Evolutionary conservation across 2,329 filamentous ascomycete species (phyloP), one percentile per base, ranked within the genome.

Genomic region (Neofusicoccum sp.): DNA sequence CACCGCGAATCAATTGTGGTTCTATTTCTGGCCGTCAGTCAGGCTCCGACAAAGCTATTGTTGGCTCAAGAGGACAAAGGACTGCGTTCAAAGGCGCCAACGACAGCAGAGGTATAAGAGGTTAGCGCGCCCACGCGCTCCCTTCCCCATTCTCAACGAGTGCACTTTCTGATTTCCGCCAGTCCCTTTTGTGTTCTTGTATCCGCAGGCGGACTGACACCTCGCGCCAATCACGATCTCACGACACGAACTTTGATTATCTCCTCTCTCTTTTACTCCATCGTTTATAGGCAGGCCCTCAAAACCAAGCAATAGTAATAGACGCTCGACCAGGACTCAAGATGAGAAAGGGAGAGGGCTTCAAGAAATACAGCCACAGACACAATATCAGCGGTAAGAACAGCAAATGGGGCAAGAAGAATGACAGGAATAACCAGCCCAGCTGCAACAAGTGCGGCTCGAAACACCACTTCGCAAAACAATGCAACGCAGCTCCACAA

Each of bases 181-280:
- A 36, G 20, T 24, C 9, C 43, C 6, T 30, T 6, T 45, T 45
- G 8, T 11, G 24, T 11, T 14, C 1, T 16, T n/a, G 16, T 9
- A 45, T 47, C 54, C 54, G 54, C 54, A 45, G 54, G 54, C 54
- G 54, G 54, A 47, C 20, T 28, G 7, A 14, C 6, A 30, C 26
- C 31, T 57, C 20, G 30, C 24, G 34, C 9, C 28, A 14, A 28
- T 9, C 5, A n/a, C 26, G n/a, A 26, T 26, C 34, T 38, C 34
- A 38, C 7, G 34, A 38, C 14, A 38, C 34, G 7, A 7, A 34
- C 16, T 20, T 45, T 34, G 20, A 26, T 7, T 45, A 8, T 24
- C 4, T 45, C 8, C 16, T 6, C 36, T 7, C 11, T 43, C 9
- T 24, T n/a, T 24, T 30, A 26, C 6, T 6, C 7, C 49, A n/a